Conservation (phyloP, 2,329 filamentous ascomycete genomes). For the Epichloe bromicola region DNA sequence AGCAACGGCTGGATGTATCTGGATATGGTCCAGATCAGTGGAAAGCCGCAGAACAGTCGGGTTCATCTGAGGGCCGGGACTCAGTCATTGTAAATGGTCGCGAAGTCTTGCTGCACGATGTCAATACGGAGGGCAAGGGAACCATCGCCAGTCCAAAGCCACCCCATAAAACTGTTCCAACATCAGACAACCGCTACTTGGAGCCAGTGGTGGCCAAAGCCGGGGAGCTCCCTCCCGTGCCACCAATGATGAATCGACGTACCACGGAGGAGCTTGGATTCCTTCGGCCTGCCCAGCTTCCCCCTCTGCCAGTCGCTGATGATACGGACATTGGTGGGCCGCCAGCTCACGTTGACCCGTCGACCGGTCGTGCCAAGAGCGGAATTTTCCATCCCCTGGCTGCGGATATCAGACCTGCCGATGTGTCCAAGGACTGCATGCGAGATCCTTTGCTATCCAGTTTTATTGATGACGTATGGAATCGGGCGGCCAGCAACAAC, state of each 20-base stretch:
- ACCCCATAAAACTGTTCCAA: constrained; percentile 12
- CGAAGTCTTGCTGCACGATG: constrained; percentile 57
- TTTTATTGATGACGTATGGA: constrained; percentile 86
- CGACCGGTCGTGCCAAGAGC: constrained; percentile 33
- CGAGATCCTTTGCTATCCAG: constrained; percentile 68
- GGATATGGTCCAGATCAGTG: constrained; percentile 69
- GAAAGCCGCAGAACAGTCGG: constrained; percentile 49
- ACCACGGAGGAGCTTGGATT: constrained; percentile 56
- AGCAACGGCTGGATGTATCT: constrained; percentile 62
- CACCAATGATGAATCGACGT: constrained; percentile 39
- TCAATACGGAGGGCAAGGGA: constrained; percentile 51
- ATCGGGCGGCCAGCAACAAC: constrained; percentile 78
- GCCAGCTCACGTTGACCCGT: constrained; percentile 39
- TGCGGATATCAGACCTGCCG: constrained; percentile 58
- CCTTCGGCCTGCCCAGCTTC: constrained; percentile 57
- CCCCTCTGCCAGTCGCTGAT: constrained; percentile 55
- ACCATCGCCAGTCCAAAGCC: constrained; percentile 34
- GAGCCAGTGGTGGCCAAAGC: constrained; percentile 24
- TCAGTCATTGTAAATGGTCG: constrained; percentile 53
- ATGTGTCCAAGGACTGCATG: constrained; percentile 87
- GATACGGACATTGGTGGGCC: constrained; percentile 77
- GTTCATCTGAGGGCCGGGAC: constrained; percentile 53
- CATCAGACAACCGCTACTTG: constrained; percentile 19
- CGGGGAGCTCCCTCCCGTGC: constrained; percentile 45
- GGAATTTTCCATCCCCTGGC: constrained; percentile 38